Conservation (phyloP, 306 rosid species). For the Abrus pulchellus region DNA sequence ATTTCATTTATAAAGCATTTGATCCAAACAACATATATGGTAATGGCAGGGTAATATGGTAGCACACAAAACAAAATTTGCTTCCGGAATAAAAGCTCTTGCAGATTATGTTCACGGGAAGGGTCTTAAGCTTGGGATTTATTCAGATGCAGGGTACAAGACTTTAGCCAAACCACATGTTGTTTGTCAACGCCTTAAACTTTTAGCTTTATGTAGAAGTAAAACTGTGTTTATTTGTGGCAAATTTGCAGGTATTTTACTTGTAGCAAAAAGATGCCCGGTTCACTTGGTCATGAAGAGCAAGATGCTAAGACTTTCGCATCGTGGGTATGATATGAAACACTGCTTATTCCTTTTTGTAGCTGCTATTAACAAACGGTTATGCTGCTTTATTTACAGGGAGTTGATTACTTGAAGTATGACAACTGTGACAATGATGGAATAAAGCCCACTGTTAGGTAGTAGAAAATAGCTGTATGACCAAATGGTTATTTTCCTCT, state of each 20-base stretch:
- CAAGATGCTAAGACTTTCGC: constrained; percentile 94
- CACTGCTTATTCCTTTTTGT: neutral
- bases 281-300: constrained; percentile 89
- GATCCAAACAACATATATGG: too few species aligned
- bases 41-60: constrained; percentile 67
- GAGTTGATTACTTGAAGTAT: constrained; percentile 97
- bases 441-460: constrained; percentile 84
- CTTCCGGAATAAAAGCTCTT: constrained; percentile 91
- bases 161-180: constrained; percentile 13
- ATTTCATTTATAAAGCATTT: neutral
- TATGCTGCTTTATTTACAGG: constrained; percentile 60
- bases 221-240: too few species aligned
- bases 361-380: neutral
- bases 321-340: constrained; percentile 73
- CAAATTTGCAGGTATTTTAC: constrained; percentile 77
- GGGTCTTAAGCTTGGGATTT: constrained; percentile 96
- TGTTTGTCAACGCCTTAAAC: neutral
- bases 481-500: neutral
- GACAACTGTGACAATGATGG: constrained; percentile 84
- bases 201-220: neutral
- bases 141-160: constrained; percentile 94
- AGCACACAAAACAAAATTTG: constrained; percentile 84
- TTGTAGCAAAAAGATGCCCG: constrained; percentile 93
- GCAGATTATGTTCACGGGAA: constrained; percentile 92
- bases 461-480: neutral